These are phyloP conservation scores for Henckelia pumila DNA, from an alignment of 257 asterid genomes.

Conservation along the genomic window DNA sequence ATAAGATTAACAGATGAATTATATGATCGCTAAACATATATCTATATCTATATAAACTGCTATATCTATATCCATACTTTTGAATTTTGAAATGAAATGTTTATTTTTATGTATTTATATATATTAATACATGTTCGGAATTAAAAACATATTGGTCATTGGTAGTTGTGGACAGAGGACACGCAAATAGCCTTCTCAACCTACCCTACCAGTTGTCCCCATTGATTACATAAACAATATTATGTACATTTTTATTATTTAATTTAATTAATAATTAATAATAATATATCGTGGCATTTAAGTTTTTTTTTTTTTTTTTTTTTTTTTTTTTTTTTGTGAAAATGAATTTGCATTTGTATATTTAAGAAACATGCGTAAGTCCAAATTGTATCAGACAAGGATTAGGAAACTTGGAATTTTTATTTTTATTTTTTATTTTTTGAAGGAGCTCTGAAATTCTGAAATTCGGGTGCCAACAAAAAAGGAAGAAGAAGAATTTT, in stretches of 20 bases:
- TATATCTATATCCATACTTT: too few species aligned
- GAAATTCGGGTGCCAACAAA: constrained; percentile 6
- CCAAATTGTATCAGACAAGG: not conserved
- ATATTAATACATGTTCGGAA: too few species aligned
- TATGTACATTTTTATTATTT: not conserved
- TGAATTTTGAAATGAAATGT: too few species aligned
- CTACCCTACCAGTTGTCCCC: constrained; percentile 29
- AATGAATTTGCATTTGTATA: not conserved
- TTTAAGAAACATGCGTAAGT: not conserved
- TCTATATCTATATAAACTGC: too few species aligned
- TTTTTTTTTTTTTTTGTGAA: too few species aligned
- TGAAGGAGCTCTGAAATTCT: constrained; percentile 11
- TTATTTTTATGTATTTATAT: too few species aligned
- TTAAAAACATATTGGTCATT: not conserved
- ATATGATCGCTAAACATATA: too few species aligned
- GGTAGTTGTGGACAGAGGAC: constrained; percentile 26
- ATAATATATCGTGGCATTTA: not conserved
- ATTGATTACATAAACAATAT: not conserved
- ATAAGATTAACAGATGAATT: too few species aligned
- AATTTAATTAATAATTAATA: too few species aligned
- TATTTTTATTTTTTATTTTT: not conserved
- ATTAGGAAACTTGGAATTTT: not conserved
- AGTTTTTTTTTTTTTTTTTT: too few species aligned
- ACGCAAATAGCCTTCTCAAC: constrained; percentile 29
- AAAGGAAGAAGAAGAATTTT: not conserved